phyloP scores from a whole-genome alignment of 1,284 basidiomycete species.

The Mycosarcoma mackinlayi region DNA sequence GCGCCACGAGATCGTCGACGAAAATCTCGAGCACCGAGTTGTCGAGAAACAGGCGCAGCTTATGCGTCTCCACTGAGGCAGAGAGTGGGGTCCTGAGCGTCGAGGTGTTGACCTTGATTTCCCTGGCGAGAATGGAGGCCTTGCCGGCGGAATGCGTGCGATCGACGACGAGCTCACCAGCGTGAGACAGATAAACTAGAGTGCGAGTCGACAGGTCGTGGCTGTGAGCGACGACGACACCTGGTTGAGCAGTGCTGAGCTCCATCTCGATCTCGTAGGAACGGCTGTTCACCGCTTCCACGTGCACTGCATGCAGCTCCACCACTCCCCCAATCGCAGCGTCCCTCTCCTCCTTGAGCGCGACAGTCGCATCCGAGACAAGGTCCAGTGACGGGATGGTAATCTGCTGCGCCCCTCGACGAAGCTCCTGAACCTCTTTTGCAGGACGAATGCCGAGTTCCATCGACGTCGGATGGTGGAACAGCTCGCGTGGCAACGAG shows the following conservation, averaged over 20 bases:
- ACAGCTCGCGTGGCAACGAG: constrained; percentile 50
- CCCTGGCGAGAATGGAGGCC: constrained; percentile 13
- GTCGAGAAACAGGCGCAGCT: constrained; percentile 50
- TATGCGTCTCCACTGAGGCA: constrained; percentile 3
- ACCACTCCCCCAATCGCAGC: not conserved
- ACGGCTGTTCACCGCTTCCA: constrained; percentile 13
- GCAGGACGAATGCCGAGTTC: constrained; percentile 42
- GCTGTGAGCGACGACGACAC: constrained; percentile 40
- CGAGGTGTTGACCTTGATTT: constrained; percentile 39
- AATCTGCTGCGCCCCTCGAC: constrained; percentile 19
- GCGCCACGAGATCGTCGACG: constrained; percentile 45
- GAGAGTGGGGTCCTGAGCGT: constrained; percentile 21
- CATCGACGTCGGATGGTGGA: constrained; percentile 30
- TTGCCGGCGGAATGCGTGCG: constrained; percentile 32
- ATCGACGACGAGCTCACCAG: constrained; percentile 35
- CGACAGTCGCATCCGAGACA: not conserved
- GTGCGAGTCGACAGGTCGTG: constrained; percentile 30
- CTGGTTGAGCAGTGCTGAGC: constrained; percentile 11
- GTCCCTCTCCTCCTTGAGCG: constrained; percentile 3
- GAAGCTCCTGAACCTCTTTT: constrained; percentile 32
- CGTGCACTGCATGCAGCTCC: constrained; percentile 1
- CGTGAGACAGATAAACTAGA: constrained; percentile 18
- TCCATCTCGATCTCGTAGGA: constrained; percentile 39
- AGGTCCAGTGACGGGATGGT: not conserved
- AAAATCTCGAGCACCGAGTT: constrained; percentile 59